phyloP scores from a whole-genome alignment of 2,329 filamentous ascomycete species.

The Neofusicoccum sp. region DNA sequence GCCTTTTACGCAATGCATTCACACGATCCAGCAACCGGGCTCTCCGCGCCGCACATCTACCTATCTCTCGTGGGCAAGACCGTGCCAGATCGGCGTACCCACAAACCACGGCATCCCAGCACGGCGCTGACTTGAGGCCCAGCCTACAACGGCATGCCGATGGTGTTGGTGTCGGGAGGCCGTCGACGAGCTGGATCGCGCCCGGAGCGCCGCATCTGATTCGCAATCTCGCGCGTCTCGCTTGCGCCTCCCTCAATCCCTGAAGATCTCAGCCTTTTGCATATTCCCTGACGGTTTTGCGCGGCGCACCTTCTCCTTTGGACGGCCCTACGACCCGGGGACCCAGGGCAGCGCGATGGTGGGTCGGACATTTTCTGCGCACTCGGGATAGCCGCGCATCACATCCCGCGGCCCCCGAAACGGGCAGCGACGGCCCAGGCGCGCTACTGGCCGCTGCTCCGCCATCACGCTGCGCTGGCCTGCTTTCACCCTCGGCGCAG shows the following conservation, averaged over 20 bases:
- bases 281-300: slow-evolving; percentile 14
- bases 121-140: not conserved
- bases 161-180: not conserved
- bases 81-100: not conserved
- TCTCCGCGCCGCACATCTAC: slow-evolving; percentile 1
- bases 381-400: slow-evolving; percentile 5
- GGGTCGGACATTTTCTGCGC: not conserved
- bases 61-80: not conserved
- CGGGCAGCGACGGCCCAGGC: slow-evolving; percentile 2
- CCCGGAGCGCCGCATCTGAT: slow-evolving; percentile 12
- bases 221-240: slow-evolving; percentile 13
- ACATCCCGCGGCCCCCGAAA: slow-evolving; percentile 1
- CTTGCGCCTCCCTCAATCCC: slow-evolving; percentile 10
- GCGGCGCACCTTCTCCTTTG: slow-evolving; percentile 11
- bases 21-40: not conserved
- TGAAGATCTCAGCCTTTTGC: slow-evolving; percentile 19
- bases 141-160: not conserved
- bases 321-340: not conserved
- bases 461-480: not conserved
- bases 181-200: slow-evolving; percentile 7
- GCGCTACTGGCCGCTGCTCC: not conserved
- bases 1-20: not conserved
- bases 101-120: not conserved
- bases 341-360: slow-evolving; percentile 3
- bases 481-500: not conserved